Evolutionary conservation across 169 alveolate genomes (phyloP).

Genomic region (Pseudocohnilembus persalinus): DNA sequence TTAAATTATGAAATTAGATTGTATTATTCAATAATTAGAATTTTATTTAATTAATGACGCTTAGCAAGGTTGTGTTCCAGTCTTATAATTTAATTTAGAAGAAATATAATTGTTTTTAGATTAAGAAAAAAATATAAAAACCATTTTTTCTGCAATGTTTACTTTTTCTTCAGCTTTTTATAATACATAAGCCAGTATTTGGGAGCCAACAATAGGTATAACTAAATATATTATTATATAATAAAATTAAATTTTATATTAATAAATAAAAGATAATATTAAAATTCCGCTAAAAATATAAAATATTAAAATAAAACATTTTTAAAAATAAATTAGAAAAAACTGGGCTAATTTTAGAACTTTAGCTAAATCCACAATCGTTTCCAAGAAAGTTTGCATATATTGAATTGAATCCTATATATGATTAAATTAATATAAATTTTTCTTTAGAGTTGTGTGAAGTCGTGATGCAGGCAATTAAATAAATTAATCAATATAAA

Average conservation of each 20-base stretch:
- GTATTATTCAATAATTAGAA: not conserved
- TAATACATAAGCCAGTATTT: conserved; percentile 5
- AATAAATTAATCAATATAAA: too few species aligned
- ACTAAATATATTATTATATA: too few species aligned
- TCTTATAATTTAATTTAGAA: conserved; percentile 1
- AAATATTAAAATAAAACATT: too few species aligned
- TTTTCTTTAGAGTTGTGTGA: conserved; percentile 1
- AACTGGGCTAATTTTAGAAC: conserved; percentile 9
- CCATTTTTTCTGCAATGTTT: conserved; percentile 10
- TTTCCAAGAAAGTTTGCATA: conserved; percentile 4
- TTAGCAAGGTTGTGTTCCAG: conserved; percentile 13
- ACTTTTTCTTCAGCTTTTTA: not conserved
- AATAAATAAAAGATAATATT: too few species aligned
- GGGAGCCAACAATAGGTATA: conserved; percentile 15
- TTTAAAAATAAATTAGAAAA: not conserved
- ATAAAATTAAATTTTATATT: too few species aligned
- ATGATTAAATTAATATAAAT: conserved; percentile 10
- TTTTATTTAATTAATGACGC: conserved; percentile 5
- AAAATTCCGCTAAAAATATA: too few species aligned
- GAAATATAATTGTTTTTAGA: conserved; percentile 11
- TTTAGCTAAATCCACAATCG: not conserved
- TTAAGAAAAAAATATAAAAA: not conserved
- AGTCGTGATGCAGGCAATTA: conserved; percentile 1
- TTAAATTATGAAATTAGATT: not conserved
- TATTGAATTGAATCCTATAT: conserved; percentile 15